Percentiles rank a stretch among this genome's conserved stretches.
Conservation (phyloP, 2,329 filamentous ascomycete species). For the Cladosporium sp. region DNA sequence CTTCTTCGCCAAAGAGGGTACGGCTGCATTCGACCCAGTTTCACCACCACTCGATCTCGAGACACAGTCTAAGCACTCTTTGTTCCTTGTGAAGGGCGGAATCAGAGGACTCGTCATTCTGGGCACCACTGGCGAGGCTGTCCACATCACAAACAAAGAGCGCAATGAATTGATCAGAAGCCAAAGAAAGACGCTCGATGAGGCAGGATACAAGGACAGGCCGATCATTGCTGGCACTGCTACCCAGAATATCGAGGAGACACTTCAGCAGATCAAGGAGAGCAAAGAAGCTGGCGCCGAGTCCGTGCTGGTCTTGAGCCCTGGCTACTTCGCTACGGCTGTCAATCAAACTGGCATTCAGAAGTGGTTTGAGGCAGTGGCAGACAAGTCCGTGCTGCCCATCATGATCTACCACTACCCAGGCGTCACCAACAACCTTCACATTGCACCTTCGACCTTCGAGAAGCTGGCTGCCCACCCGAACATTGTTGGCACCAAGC, state of each 20-base stretch:
- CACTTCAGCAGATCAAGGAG: slow-evolving; percentile 53
- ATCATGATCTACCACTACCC: slow-evolving; percentile 65
- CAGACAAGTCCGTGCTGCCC: slow-evolving; percentile 56
- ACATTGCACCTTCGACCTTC: slow-evolving; percentile 56
- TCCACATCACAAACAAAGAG: slow-evolving; percentile 58
- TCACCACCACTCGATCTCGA: slow-evolving; percentile 54
- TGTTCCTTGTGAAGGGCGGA: slow-evolving; percentile 58
- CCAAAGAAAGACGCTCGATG: slow-evolving; percentile 52
- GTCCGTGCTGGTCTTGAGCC: slow-evolving; percentile 60
- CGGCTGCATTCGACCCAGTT: slow-evolving; percentile 41
- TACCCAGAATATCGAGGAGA: slow-evolving; percentile 60
- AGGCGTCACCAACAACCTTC: slow-evolving; percentile 62
- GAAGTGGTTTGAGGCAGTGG: slow-evolving; percentile 60
- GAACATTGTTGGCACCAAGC: slow-evolving; percentile 67
- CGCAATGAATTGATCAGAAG: slow-evolving; percentile 52
- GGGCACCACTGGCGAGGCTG: slow-evolving; percentile 61
- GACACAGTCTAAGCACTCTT: slow-evolving; percentile 54
- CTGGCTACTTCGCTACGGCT: slow-evolving; percentile 60
- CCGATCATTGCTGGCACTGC: slow-evolving; percentile 61
- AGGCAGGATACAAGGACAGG: slow-evolving; percentile 54
- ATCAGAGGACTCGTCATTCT: slow-evolving; percentile 60
- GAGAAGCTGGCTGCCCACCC: slow-evolving; percentile 56
- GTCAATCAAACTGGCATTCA: slow-evolving; percentile 56
- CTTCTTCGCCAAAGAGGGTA: slow-evolving; percentile 54
- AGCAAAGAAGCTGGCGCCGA: slow-evolving; percentile 56